These are phyloP conservation scores for Teratosphaeria epicoccoides DNA, from an alignment of 2,329 filamentous ascomycete genomes.

Conservation along the genomic window DNA sequence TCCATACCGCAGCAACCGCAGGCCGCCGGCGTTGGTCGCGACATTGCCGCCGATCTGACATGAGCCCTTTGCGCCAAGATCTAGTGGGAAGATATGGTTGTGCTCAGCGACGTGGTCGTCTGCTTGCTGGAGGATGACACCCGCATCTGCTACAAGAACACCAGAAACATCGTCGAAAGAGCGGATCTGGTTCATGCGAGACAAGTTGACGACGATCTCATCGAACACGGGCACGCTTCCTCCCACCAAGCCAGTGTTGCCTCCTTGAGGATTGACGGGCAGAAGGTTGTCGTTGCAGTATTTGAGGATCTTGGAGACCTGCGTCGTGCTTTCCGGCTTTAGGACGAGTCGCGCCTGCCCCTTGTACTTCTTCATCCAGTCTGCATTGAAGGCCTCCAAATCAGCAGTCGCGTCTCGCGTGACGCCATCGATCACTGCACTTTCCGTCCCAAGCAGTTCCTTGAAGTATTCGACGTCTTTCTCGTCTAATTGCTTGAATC, in stretches of 20 bases:
- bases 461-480: slow-evolving; percentile 80
- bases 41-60: slow-evolving; percentile 96
- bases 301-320: slow-evolving; percentile 81
- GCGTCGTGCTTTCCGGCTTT: slow-evolving; percentile 71
- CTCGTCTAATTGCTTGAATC: slow-evolving; percentile 60
- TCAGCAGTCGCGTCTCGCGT: slow-evolving; percentile 65
- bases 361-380: slow-evolving; percentile 99
- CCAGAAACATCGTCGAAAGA: slow-evolving; percentile 91
- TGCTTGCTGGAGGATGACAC: slow-evolving; percentile 78
- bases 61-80: slow-evolving; percentile 94
- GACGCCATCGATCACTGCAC: slow-evolving; percentile 75
- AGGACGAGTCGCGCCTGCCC: slow-evolving; percentile 81
- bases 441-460: slow-evolving; percentile 64
- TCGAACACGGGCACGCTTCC: slow-evolving; percentile 96
- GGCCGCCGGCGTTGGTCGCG: slow-evolving; percentile 85
- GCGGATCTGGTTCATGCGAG: slow-evolving; percentile 80
- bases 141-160: slow-evolving; percentile 79
- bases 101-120: slow-evolving; percentile 77
- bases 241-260: slow-evolving; percentile 91
- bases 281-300: slow-evolving; percentile 93
- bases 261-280: slow-evolving; percentile 92
- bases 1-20: slow-evolving; percentile 82
- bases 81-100: slow-evolving; percentile 84
- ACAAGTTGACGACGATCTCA: slow-evolving; percentile 88
- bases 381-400: slow-evolving; percentile 83